phyloP scores from a whole-genome alignment of 2,329 filamentous ascomycete species.

The Verticillium dahliae region DNA sequence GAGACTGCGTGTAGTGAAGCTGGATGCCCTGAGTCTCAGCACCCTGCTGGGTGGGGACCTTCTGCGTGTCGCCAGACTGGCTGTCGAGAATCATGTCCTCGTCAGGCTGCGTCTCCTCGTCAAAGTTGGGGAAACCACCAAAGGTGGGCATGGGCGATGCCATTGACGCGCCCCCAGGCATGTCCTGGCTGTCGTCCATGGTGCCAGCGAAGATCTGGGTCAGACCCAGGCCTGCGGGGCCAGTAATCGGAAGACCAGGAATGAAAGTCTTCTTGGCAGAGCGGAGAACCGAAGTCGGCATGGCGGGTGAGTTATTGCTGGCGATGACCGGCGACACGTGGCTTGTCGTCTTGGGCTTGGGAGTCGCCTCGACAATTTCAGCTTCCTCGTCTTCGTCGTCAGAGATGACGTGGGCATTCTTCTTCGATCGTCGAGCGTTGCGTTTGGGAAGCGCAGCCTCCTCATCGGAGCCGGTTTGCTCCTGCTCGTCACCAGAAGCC shows the following conservation, averaged over 20 bases:
- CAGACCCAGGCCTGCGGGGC: conserved; percentile 62
- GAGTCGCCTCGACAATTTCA: conserved; percentile 36
- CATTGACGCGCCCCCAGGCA: conserved; percentile 29
- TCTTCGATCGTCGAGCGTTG: conserved; percentile 39
- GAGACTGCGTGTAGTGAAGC: conserved; percentile 55
- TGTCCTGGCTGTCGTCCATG: conserved; percentile 60
- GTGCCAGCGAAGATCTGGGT: conserved; percentile 90
- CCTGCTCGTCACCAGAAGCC: conserved; percentile 16
- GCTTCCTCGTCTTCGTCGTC: conserved; percentile 57
- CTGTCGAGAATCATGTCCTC: conserved; percentile 47
- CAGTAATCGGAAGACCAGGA: conserved; percentile 57
- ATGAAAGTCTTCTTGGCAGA: conserved; percentile 65
- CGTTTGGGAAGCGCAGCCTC: conserved; percentile 32
- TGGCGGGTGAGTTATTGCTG: conserved; percentile 42
- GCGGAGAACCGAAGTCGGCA: conserved; percentile 58
- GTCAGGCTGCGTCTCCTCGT: conserved; percentile 47
- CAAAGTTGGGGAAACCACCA: conserved; percentile 49
- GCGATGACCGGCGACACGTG: conserved; percentile 34
- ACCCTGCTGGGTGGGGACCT: conserved; percentile 24
- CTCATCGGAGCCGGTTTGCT: conserved; percentile 27
- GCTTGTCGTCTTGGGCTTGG: conserved; percentile 34
- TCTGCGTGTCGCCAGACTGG: conserved; percentile 31
- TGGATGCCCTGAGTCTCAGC: conserved; percentile 39
- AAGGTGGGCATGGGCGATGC: conserved; percentile 48
- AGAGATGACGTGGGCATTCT: conserved; percentile 48